Base-by-base conservation (phyloP, 768 basidiomycete species). In the Suillus variegatus region DNA sequence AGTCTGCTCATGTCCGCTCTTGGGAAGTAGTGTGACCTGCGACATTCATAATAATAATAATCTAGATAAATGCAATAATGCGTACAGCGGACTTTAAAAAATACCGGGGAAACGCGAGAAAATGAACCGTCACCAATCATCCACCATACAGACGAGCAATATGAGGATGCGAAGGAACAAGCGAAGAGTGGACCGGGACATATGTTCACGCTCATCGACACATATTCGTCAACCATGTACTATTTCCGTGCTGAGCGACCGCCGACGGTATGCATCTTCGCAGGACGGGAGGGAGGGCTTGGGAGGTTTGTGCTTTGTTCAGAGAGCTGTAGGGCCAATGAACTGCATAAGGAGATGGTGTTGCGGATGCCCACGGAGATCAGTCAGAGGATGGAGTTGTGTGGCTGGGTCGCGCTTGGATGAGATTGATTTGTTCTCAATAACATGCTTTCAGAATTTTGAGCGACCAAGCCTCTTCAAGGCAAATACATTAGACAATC, bases 281-380 rank as follows among this genome's bases (percentile, higher is more conserved):
- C 71, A 1, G 71, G 71, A 51, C 66, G 70, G 32, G 71, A 71
- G 28, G 70, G 70, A 5, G 71, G 71, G 32, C 46, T 71, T 13
- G 71, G 71, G 25, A 47, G 71, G 52, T 71, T 71, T 49, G 71
- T 71, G 40, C 51, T 71, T 38, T 71, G 71, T 56, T 71, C 70
- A 36, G 71, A 71, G 62, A 69, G 38, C 8, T 71, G 71, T 28
- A 10, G 7, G 0, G 28, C 25, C 12, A 67, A 63, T 13, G 70
- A 71, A 38, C 43, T 71, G 20, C 70, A 67, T 22, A 71, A 71
- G 54, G 70, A 71, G 66, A 64, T 54, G 3, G 70, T 71, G 16
- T 20, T 71, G 32, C 63, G 69, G 44, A 68, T 41, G 41, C 41
- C 41, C 13, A 41, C 41, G 14, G 41, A 41, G 41, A 41, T 41